These are phyloP conservation scores for Fusarium sp. DNA, from an alignment of 2,329 filamentous ascomycete species.

Conservation along the genomic window DNA sequence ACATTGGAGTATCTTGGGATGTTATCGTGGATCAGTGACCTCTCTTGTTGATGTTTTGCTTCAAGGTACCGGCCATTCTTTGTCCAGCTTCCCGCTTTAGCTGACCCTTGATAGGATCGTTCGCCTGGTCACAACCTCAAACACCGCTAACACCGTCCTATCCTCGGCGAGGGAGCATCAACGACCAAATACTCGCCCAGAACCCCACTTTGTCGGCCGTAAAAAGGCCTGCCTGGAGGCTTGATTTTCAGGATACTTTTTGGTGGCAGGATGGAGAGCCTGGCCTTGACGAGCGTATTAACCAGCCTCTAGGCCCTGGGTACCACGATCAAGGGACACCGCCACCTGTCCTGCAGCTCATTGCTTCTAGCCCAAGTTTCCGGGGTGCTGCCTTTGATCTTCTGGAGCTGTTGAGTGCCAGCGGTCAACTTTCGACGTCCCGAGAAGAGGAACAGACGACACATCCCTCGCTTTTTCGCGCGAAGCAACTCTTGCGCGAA, in stretches of 20 bases:
- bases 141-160: conserved; percentile 62
- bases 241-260: conserved; percentile 66
- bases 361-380: conserved; percentile 63
- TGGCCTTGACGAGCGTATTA: conserved; percentile 42
- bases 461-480: conserved; percentile 62
- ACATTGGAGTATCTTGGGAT: conserved; percentile 62
- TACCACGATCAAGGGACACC: conserved; percentile 48
- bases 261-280: conserved; percentile 65
- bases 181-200: conserved; percentile 60
- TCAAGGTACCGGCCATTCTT: conserved; percentile 53
- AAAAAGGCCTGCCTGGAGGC: conserved; percentile 53
- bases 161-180: conserved; percentile 60
- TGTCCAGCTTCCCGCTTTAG: not conserved
- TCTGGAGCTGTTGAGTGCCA: conserved; percentile 62
- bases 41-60: conserved; percentile 61
- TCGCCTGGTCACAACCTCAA: conserved; percentile 60
- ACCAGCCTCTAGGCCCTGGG: conserved; percentile 12
- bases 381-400: conserved; percentile 60
- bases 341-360: conserved; percentile 60
- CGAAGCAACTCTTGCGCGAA: conserved; percentile 66
- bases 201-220: conserved; percentile 56
- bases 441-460: conserved; percentile 59
- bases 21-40: conserved; percentile 59
- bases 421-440: conserved; percentile 58
- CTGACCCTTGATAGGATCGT: conserved; percentile 50